Conservation (phyloP, 2,329 filamentous ascomycete species). For the Aspergillus puulaauensis region DNA sequence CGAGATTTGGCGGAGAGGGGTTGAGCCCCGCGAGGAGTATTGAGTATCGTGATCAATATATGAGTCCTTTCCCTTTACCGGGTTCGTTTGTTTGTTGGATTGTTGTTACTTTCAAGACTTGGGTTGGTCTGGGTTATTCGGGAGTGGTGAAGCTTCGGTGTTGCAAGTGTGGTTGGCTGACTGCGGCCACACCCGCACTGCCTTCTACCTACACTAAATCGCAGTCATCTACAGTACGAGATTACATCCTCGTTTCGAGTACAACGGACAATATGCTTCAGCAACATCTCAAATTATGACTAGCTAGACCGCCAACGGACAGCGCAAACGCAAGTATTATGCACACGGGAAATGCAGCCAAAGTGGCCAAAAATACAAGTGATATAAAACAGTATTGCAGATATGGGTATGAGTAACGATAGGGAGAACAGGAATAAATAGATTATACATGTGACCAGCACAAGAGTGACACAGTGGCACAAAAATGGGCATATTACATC, state of each 20-base stretch:
- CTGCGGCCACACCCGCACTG: too few species aligned
- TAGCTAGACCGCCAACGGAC: slow-evolving; percentile 18
- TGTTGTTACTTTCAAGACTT: neutral
- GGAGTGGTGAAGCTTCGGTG: too few species aligned
- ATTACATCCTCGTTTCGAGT: too few species aligned
- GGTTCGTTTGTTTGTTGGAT: neutral
- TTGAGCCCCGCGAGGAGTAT: neutral
- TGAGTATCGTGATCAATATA: neutral
- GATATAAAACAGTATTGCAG: slow-evolving; percentile 26
- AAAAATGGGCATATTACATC: slow-evolving; percentile 32
- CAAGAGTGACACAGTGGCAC: slow-evolving; percentile 23
- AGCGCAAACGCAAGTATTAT: slow-evolving; percentile 18
- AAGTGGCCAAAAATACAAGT: slow-evolving; percentile 14
- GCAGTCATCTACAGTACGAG: too few species aligned
- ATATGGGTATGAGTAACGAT: slow-evolving; percentile 36
- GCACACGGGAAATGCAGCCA: slow-evolving; percentile 16
- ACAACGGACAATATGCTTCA: neutral
- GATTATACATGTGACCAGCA: slow-evolving; percentile 46
- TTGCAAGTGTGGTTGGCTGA: neutral
- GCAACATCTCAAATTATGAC: slow-evolving; percentile 18
- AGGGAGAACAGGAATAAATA: slow-evolving; percentile 26
- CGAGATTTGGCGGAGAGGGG: neutral
- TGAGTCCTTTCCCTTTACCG: neutral
- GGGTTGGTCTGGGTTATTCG: neutral
- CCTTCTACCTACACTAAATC: too few species aligned